A percentile compares a stretch with the other conserved stretches of the same genome.
Conservation (phyloP, 1,284 basidiomycete genomes). For the Apiotrichum veenhuisii region DNA sequence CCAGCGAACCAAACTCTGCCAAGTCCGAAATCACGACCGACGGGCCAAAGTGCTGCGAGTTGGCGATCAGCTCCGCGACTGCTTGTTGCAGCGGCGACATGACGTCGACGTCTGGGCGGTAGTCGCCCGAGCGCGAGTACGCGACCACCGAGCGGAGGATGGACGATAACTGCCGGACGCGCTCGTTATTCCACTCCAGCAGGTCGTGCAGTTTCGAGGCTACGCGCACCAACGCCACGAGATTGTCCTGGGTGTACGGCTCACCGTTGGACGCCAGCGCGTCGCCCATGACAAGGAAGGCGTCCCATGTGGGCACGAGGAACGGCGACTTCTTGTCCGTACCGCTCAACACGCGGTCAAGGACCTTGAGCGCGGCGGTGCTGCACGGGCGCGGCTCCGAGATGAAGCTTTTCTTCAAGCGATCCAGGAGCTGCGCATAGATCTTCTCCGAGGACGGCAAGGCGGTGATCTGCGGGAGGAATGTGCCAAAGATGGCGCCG, state of each 20-base stretch:
- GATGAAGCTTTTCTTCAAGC: constrained; percentile 66
- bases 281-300: constrained; percentile 64
- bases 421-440: constrained; percentile 68
- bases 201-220: constrained; percentile 31
- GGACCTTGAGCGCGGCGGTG: constrained; percentile 71
- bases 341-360: constrained; percentile 71
- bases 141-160: constrained; percentile 78
- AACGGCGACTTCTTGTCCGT: constrained; percentile 25
- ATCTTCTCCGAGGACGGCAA: constrained; percentile 65
- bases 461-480: constrained; percentile 65
- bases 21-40: constrained; percentile 76
- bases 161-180: constrained; percentile 60
- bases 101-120: constrained; percentile 76
- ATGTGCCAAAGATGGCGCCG: constrained; percentile 76
- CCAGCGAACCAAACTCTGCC: constrained; percentile 76
- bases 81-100: constrained; percentile 77
- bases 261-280: constrained; percentile 49
- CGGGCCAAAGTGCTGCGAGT: constrained; percentile 55
- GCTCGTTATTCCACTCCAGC: constrained; percentile 56
- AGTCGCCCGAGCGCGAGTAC: constrained; percentile 77
- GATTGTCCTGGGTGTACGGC: constrained; percentile 79
- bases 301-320: constrained; percentile 63
- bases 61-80: constrained; percentile 65
- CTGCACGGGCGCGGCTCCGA: constrained; percentile 66
- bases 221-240: constrained; percentile 58